Evolutionary conservation across 768 basidiomycete species (phyloP).

Genomic region (Boletus speciosus): DNA sequence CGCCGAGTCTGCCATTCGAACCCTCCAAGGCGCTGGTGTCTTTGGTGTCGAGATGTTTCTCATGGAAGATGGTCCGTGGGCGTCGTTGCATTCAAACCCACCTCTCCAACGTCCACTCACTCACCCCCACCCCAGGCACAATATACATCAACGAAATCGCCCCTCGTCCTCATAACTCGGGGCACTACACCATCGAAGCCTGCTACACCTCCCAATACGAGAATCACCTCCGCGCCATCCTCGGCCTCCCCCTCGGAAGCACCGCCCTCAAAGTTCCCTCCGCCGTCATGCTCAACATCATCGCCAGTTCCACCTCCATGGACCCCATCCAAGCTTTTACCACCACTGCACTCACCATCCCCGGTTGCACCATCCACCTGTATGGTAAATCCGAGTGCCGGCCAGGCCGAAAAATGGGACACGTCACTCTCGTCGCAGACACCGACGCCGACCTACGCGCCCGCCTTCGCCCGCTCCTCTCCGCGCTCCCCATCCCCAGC

Average conservation of each 20-base stretch:
- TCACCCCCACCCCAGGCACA: slow-evolving; percentile 43
- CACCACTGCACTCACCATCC: slow-evolving; percentile 57
- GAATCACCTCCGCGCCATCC: slow-evolving; percentile 94
- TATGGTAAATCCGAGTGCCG: slow-evolving; percentile 93
- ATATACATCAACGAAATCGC: slow-evolving; percentile 96
- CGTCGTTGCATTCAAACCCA: slow-evolving; percentile 14
- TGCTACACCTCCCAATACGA: slow-evolving; percentile 96
- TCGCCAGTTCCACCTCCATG: slow-evolving; percentile 75
- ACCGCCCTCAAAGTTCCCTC: slow-evolving; percentile 84
- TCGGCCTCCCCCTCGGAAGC: slow-evolving; percentile 84
- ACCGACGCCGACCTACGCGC: slow-evolving; percentile 71
- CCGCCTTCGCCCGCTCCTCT: slow-evolving; percentile 72
- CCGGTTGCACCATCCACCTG: slow-evolving; percentile 81
- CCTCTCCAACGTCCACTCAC: not conserved
- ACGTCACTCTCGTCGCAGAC: slow-evolving; percentile 83
- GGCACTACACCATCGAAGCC: slow-evolving; percentile 98
- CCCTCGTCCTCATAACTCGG: slow-evolving; percentile 96
- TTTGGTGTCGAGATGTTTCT: slow-evolving; percentile 99
- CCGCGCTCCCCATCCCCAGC: slow-evolving; percentile 48
- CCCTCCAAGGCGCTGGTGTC: slow-evolving; percentile 84
- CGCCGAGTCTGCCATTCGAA: slow-evolving; percentile 77
- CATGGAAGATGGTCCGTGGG: slow-evolving; percentile 65
- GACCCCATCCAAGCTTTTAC: slow-evolving; percentile 53
- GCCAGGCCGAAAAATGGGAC: slow-evolving; percentile 96
- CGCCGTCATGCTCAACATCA: slow-evolving; percentile 90